Base-by-base conservation (phyloP, 345 rosid species). In the Eucalyptus sp. region DNA sequence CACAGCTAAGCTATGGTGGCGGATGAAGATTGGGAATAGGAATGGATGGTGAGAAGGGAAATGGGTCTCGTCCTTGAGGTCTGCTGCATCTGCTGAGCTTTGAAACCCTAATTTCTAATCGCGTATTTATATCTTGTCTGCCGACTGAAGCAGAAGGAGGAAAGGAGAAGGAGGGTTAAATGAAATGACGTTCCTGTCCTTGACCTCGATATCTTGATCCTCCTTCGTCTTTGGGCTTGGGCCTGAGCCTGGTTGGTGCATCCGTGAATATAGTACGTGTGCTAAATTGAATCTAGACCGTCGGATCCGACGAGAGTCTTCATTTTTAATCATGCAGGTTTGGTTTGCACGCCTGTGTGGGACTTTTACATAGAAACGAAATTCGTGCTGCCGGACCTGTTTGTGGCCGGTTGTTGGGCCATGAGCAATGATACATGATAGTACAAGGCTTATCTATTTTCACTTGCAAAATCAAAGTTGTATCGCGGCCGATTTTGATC, bases 241-340 rank as follows among this genome's bases (percentile, higher is more conserved):
- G 41, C 41, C 4, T 76, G 83, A 8, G 5, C 84, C 48, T 20
- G 27, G 20, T 41, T 3, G 6, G 22, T 71, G 81, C 44, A 18
- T 76, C 8, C 8, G 5, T 2, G 48, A 20, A 17, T 2, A 0
- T 3, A 2, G 80, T 33, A 3, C 41, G 43, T 2, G 48, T 37
- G 24, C 83, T 20, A 20, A 37, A 10, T 37, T 22, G 13, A 71
- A 37, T 71, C 46, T 71, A 18, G 0, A 20, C 46, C 27, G 27
- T 37, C 46, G 5, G 8, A 37, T 71, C 24, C 3, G 46, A 37
- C 1, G 46, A 6, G 46, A 2, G 81, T 43, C 46, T 37, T 37
- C 46, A 5, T 37, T 71, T 2, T 18, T 5, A 10, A 18, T 18
- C 27, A 11, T 71, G 4, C 46, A 10, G 9, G 8, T 5, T 37